These are phyloP conservation scores for Ulota crispa DNA, from an alignment of 225 moss, liverwort and hornwort species.

Conservation along the genomic window DNA sequence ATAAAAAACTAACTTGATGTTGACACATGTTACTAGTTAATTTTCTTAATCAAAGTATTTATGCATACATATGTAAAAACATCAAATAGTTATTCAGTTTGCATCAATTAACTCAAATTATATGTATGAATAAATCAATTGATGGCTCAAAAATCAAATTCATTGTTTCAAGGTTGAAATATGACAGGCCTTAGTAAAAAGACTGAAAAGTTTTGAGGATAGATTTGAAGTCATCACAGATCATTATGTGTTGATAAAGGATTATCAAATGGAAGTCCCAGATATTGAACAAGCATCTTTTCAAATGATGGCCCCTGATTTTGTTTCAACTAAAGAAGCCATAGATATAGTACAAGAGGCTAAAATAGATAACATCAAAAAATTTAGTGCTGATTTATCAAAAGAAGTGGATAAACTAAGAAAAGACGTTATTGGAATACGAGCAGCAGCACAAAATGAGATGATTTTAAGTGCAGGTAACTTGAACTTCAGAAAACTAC, in stretches of 20 bases:
- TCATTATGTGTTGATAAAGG: constrained; percentile 63
- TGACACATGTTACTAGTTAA: background rate
- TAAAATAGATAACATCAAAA: constrained; percentile 69
- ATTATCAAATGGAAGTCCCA: constrained; percentile 63
- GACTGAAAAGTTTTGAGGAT: constrained; percentile 49
- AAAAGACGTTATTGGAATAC: constrained; percentile 62
- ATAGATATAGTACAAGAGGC: constrained; percentile 69
- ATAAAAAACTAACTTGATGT: no score
- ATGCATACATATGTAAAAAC: no score
- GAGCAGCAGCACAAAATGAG: constrained; percentile 66
- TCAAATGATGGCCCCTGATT: constrained; percentile 63
- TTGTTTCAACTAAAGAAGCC: constrained; percentile 68
- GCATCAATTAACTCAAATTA: accelerated
- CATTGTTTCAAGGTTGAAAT: background rate
- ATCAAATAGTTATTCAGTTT: accelerated
- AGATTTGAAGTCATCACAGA: constrained; percentile 67
- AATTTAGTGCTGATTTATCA: constrained; percentile 60
- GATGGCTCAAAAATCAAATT: no score
- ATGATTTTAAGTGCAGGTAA: constrained; percentile 60
- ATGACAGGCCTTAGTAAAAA: constrained; percentile 43
- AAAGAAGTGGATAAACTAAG: constrained; percentile 69
- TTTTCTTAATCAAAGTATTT: accelerated
- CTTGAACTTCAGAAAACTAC: background rate
- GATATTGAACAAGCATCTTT: constrained; percentile 71
- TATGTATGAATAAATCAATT: accelerated